Base-by-base conservation (phyloP, 225 moss, liverwort and hornwort species). In the Takakia lepidozioides region DNA sequence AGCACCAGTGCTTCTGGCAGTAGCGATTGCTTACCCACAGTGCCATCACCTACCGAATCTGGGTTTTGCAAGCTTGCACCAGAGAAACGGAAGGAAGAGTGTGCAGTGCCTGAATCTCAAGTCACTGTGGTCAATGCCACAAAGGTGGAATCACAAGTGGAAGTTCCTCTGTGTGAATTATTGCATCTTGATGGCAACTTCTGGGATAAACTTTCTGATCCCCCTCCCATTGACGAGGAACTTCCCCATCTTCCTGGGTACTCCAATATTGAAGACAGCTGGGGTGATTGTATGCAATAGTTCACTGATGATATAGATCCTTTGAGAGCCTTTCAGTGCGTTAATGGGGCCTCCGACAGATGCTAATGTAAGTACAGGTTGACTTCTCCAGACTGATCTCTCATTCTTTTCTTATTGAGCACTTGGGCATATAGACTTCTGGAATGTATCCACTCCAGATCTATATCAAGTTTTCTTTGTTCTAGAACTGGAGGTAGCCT, bases 161-260 rank as follows among this genome's bases (percentile, higher is more conserved):
- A 7, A 27, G 39, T 10, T 42, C 40, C 9, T 56, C 36, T 3
- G 23, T 29, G 8, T 27, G 22, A 19, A 38, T 53, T 5, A 16
- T 40, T 36, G 16, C 61, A 61, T 20, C 7, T 56, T n/a, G 61
- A 32, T 0, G 61, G 20, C 8, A 60, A 72, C 2, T 68, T 69
- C 9, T 78, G 78, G 78, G 59, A 62, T 11, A 69, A 78, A 58
- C 32, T 78, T 3, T 73, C 73, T 2, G 78, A 78, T 19, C 73
- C 78, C 20, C 69, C 65, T 2, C 51, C 64, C 1, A 63, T 76
- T 1, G 76, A 77, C n/a, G n/a, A n/a, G n/a, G n/a, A n/a, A n/a
- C n/a, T n/a, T n/a, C n/a, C n/a, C n/a, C n/a, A n/a, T 46, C 67
- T 72, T 0, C 30, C 55, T 16, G 54, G 27, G 19, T 25, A 24